These are phyloP conservation scores for Hypoxylon fragiforme DNA, from an alignment of 495 filamentous ascomycete species.

Conservation along the genomic window DNA sequence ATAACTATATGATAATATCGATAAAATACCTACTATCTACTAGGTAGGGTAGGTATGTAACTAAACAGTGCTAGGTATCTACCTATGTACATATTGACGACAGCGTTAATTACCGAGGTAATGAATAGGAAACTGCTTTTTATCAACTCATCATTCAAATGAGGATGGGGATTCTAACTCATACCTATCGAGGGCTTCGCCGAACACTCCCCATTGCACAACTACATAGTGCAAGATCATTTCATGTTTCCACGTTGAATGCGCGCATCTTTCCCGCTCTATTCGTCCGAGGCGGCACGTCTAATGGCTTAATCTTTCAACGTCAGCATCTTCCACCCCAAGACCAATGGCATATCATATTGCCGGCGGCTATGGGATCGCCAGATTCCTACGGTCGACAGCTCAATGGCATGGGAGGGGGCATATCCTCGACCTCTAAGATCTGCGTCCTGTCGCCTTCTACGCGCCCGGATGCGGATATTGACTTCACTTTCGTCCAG, in stretches of 20 bases:
- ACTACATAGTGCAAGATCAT: neutral
- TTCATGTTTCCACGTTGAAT: neutral
- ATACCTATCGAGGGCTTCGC: neutral
- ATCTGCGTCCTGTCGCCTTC: constrained; percentile 64
- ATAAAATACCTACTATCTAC: no score
- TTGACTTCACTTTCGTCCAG: constrained; percentile 75
- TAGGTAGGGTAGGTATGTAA: no score
- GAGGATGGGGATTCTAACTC: neutral
- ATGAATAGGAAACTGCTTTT: no score
- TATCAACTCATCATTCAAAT: neutral
- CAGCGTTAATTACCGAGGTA: no score
- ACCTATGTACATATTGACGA: no score
- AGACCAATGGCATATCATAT: constrained; percentile 58
- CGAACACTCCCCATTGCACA: neutral
- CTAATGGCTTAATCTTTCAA: constrained; percentile 67
- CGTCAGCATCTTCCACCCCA: constrained; percentile 54
- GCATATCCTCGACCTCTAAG: constrained; percentile 70
- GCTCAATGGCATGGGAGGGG: constrained; percentile 72
- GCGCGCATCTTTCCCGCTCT: constrained; percentile 56
- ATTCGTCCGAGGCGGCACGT: constrained; percentile 76
- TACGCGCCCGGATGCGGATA: constrained; percentile 55
- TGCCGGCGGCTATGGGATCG: constrained; percentile 65
- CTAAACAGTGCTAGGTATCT: no score
- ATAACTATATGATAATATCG: no score
- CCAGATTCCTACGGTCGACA: constrained; percentile 71